Base-by-base conservation (phyloP, 2,329 filamentous ascomycete genomes). In the Colletotrichum sp. region DNA sequence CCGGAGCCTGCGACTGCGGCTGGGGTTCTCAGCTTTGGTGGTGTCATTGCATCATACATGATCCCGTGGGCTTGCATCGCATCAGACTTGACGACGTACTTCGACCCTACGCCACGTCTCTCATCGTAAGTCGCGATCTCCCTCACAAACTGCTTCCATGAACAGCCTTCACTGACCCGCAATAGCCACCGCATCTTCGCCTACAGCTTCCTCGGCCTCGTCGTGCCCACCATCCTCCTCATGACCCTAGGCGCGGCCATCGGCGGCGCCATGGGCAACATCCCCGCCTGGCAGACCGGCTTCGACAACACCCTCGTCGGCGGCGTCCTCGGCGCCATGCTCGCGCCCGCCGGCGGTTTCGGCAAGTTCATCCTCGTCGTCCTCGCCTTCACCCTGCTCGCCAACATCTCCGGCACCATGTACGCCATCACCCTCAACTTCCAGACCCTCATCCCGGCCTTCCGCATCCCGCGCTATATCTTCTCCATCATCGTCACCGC, bases 11-110 rank as follows among this genome's bases (percentile, higher is more conserved):
- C 89, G 0, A 85, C 86, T 1, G 87, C 89, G 1, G 80, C 84
- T 3, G 82, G 85, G 13, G 82, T 92, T 3, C 79, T 93, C 7
- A 89, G 86, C 34, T 93, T 91, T 76, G 91, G 87, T 63, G 91
- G 90, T 83, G 87, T 92, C 67, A 87, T 93, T 5, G 90, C 92
- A 0, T 90, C 90, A 1, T 93, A 92, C 79, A 89, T 92, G 85
- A 87, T 94, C 3, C 91, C 92, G 0, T 94, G 90, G 87, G 89
- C 87, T 5, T 88, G 87, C 3, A 84, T 92, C 28, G 87, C 90
- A 1, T 91, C 89, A 24, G 91, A 93, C 79, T 89, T 93, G 71
- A 90, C 90, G 0, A 91, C 90, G 0, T 93, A 93, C 78, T 87
- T 92, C 70, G 86, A 89, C 67, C 91, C 91, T 26, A 87, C 86